phyloP scores from a whole-genome alignment of 495 filamentous ascomycete species.

The Penicillium salamii region DNA sequence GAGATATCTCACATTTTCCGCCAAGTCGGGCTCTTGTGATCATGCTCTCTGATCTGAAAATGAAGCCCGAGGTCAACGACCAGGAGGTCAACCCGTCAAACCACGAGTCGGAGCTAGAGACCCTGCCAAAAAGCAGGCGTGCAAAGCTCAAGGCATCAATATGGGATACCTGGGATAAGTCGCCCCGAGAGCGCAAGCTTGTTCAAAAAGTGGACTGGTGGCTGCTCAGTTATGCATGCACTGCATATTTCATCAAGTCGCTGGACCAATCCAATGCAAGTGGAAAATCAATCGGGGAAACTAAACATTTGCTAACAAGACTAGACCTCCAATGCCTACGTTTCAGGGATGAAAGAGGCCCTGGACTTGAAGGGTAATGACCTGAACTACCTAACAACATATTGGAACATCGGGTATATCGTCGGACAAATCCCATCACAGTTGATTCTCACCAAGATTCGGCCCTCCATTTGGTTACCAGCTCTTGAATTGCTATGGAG shows the following conservation, averaged over 20 bases:
- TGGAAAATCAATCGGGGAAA: no score
- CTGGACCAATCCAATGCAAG: slow-evolving; percentile 8
- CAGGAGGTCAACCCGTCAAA: background rate
- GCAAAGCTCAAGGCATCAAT: background rate
- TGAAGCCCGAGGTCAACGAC: background rate
- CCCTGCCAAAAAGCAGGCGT: background rate
- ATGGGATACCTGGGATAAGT: slow-evolving; percentile 2
- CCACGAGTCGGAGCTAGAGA: background rate
- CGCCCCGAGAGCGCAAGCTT: slow-evolving; percentile 7
- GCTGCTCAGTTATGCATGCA: slow-evolving; percentile 8
- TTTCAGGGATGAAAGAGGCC: slow-evolving; percentile 57
- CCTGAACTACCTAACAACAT: slow-evolving; percentile 34
- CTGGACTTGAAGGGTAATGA: slow-evolving; percentile 49
- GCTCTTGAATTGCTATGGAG: slow-evolving; percentile 45
- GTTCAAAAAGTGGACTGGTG: slow-evolving; percentile 13
- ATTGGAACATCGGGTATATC: slow-evolving; percentile 56
- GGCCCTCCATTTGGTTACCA: slow-evolving; percentile 53
- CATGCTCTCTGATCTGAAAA: no score
- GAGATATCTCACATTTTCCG: no score
- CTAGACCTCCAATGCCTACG: slow-evolving; percentile 37
- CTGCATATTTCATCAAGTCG: slow-evolving; percentile 9
- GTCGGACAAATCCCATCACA: slow-evolving; percentile 50
- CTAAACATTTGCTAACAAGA: background rate
- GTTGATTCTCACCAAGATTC: slow-evolving; percentile 41
- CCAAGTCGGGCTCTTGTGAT: no score